phyloP scores from a whole-genome alignment of 108 stramenopile species.

The Cyclotella kingstonii region DNA sequence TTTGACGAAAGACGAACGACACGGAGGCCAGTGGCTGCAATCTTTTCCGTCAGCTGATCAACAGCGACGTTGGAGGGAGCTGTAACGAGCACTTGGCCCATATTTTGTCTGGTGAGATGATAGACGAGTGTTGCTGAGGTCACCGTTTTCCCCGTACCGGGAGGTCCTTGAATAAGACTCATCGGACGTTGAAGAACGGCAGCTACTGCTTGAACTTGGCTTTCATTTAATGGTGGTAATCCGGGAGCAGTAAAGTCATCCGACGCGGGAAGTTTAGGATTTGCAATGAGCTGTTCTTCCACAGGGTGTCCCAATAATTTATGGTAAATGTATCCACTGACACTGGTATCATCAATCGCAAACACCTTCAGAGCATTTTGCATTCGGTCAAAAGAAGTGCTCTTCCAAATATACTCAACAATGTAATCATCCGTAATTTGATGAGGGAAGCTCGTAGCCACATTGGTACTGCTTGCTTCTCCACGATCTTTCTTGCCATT shows the following conservation, averaged over 20 bases:
- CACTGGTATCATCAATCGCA: conserved; percentile 96
- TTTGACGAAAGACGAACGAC: conserved; percentile 94
- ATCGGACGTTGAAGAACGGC: conserved; percentile 91
- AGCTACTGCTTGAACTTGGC: conserved; percentile 90
- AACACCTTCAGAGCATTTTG: conserved; percentile 96
- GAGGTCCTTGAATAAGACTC: conserved; percentile 96
- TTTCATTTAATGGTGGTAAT: conserved; percentile 93
- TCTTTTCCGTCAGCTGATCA: conserved; percentile 97
- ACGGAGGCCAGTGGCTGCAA: conserved; percentile 92
- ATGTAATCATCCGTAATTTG: conserved; percentile 87
- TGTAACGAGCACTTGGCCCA: conserved; percentile 95
- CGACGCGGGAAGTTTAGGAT: conserved; percentile 54
- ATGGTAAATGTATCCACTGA: conserved; percentile 98
- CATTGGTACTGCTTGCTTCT: conserved; percentile 6
- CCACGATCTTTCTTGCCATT: conserved; percentile 23
- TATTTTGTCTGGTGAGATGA: conserved; percentile 92
- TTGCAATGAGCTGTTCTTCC: conserved; percentile 88
- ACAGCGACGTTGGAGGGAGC: conserved; percentile 98
- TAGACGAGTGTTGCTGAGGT: conserved; percentile 96
- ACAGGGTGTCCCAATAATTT: conserved; percentile 95
- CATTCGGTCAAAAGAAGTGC: conserved; percentile 96
- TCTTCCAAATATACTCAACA: conserved; percentile 98
- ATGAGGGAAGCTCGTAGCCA: conserved; percentile 56
- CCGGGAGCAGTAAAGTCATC: conserved; percentile 89
- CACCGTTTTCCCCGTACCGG: conserved; percentile 97